phyloP scores from a whole-genome alignment of 2,329 filamentous ascomycete genomes.

The Aspergillus alliaceus region DNA sequence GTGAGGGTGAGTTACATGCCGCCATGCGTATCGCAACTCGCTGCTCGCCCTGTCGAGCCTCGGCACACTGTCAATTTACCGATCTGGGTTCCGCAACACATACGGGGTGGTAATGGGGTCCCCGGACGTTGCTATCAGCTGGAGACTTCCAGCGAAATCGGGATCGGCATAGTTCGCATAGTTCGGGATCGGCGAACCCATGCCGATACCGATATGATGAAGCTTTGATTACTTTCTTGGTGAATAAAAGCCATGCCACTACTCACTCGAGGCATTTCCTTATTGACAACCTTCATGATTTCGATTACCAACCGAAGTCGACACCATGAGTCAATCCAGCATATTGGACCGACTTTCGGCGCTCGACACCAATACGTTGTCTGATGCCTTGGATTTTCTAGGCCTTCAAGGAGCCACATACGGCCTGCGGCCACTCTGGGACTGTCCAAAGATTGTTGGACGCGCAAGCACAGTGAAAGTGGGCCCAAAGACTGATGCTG shows the following conservation, averaged over 20 bases:
- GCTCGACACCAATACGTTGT: slow-evolving; percentile 25
- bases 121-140: too few species aligned
- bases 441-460: slow-evolving; percentile 24
- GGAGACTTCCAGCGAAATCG: too few species aligned
- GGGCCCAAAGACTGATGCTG: slow-evolving; percentile 8
- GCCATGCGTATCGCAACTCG: too few species aligned
- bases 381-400: slow-evolving; percentile 25
- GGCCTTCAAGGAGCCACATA: slow-evolving; percentile 21
- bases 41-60: too few species aligned
- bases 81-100: too few species aligned
- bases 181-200: too few species aligned
- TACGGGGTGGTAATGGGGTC: too few species aligned
- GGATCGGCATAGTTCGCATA: too few species aligned
- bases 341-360: slow-evolving; percentile 15
- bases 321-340: slow-evolving; percentile 8
- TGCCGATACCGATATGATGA: neutral
- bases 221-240: neutral
- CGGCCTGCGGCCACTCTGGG: slow-evolving; percentile 21
- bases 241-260: neutral
- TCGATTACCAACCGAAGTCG: neutral
- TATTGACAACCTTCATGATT: neutral
- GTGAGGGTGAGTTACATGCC: too few species aligned
- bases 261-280: neutral
- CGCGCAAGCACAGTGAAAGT: slow-evolving; percentile 23
- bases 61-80: too few species aligned